Conservation (phyloP, 2,329 filamentous ascomycete genomes). For the Calonectria hawksworthii region DNA sequence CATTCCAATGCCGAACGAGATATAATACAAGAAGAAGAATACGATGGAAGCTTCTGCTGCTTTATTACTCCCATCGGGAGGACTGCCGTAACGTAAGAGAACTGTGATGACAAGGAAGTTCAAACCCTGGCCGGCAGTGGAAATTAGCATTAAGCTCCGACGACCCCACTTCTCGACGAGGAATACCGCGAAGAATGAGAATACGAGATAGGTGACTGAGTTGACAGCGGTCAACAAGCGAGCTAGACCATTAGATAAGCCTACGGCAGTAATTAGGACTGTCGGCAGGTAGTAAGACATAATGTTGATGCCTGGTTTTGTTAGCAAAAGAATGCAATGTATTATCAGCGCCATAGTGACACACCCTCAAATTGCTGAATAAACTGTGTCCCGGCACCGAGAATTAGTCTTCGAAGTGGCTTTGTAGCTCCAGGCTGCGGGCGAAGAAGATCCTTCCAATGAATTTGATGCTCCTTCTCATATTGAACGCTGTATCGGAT, state of each 20-base stretch:
- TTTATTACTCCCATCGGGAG: not conserved
- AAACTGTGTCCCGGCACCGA: not conserved
- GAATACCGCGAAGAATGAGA: not conserved
- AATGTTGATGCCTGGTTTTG: not conserved
- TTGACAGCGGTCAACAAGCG: not conserved
- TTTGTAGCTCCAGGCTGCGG: not conserved
- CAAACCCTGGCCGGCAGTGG: not conserved
- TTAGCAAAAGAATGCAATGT: not conserved
- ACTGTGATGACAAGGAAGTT: not conserved
- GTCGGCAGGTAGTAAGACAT: not conserved
- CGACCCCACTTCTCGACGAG: constrained; percentile 2
- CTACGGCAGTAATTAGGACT: not conserved
- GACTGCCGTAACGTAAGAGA: not conserved
- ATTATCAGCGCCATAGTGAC: not conserved
- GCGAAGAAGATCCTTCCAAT: not conserved
- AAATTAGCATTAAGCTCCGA: not conserved
- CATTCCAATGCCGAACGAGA: constrained; percentile 50
- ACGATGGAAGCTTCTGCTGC: not conserved
- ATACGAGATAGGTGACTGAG: not conserved
- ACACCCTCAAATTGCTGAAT: not conserved
- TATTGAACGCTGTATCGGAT: not conserved
- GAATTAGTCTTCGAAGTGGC: not conserved
- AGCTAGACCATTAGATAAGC: not conserved
- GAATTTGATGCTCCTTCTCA: not conserved
- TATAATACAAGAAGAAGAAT: constrained; percentile 41